Percentiles rank a stretch among this genome's conserved stretches.
phyloP scores from a whole-genome alignment of 805 yeast genomes.

The Myxozyma mucilagina region DNA sequence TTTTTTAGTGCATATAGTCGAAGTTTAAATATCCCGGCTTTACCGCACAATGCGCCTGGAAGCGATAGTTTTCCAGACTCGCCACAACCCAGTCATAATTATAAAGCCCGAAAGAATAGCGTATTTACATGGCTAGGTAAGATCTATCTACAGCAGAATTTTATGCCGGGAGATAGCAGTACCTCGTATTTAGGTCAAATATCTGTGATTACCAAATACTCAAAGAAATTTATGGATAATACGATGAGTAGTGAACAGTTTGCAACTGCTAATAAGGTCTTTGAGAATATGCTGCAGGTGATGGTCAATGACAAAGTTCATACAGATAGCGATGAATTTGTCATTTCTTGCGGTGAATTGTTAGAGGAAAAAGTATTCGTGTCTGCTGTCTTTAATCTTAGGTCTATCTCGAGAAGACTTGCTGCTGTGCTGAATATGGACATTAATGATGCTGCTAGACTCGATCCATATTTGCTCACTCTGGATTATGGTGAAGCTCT shows the following conservation, averaged over 20 bases:
- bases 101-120: not conserved
- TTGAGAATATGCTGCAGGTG: constrained; percentile 10
- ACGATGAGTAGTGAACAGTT: constrained; percentile 8
- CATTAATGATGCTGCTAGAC: not conserved
- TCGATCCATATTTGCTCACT: constrained; percentile 18
- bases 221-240: not conserved
- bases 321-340: not conserved
- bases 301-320: constrained; percentile 5
- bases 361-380: not conserved
- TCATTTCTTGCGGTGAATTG: not conserved
- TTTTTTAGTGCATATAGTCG: not conserved
- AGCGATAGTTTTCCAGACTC: not conserved
- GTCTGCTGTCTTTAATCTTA: constrained; percentile 2
- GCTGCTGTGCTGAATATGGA: constrained; percentile 3
- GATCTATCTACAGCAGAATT: constrained; percentile 51
- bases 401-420: not conserved
- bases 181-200: constrained; percentile 79
- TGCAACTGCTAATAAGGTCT: constrained; percentile 5
- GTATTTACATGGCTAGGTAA: constrained; percentile 14
- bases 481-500: constrained; percentile 11
- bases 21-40: not conserved
- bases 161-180: constrained; percentile 38
- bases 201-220: constrained; percentile 54
- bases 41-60: not conserved
- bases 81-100: not conserved